Conservation (phyloP, 78 protist species). For the Capsaspora owczarzaki region DNA sequence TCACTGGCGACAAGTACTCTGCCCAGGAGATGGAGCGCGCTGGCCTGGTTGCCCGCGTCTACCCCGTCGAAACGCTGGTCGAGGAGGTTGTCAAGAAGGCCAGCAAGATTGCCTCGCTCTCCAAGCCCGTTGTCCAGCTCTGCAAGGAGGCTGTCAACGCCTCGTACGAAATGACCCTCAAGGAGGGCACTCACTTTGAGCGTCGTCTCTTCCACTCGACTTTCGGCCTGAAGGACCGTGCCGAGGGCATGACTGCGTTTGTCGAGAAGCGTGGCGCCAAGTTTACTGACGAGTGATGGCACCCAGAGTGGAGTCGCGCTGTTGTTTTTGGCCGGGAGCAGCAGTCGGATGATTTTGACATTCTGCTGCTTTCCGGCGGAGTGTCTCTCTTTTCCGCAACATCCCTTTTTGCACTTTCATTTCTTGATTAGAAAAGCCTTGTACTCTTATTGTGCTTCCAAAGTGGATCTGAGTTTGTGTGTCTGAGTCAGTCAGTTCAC, state of each 20-base stretch:
- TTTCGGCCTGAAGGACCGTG: conserved; percentile 81
- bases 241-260: conserved; percentile 92
- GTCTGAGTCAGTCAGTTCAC: no score
- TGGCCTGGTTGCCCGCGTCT: conserved; percentile 73
- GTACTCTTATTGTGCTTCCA: no score
- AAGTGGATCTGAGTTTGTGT: no score
- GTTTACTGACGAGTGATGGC: conserved; percentile 65
- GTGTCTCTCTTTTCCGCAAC: no score
- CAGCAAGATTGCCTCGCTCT: conserved; percentile 58
- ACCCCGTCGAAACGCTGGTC: not conserved
- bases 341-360: no score
- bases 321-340: no score
- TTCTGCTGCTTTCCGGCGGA: no score
- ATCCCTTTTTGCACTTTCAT: no score
- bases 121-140: conserved; percentile 54
- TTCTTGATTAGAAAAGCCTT: no score
- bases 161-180: conserved; percentile 61
- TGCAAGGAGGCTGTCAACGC: conserved; percentile 76
- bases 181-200: conserved; percentile 78
- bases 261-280: conserved; percentile 71
- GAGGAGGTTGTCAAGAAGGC: not conserved
- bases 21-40: conserved; percentile 64
- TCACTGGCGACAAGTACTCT: conserved; percentile 65
- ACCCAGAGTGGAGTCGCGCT: no score
- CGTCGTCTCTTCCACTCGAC: conserved; percentile 82